Conservation (phyloP, 768 basidiomycete genomes). For the Tulasnella sp. region DNA sequence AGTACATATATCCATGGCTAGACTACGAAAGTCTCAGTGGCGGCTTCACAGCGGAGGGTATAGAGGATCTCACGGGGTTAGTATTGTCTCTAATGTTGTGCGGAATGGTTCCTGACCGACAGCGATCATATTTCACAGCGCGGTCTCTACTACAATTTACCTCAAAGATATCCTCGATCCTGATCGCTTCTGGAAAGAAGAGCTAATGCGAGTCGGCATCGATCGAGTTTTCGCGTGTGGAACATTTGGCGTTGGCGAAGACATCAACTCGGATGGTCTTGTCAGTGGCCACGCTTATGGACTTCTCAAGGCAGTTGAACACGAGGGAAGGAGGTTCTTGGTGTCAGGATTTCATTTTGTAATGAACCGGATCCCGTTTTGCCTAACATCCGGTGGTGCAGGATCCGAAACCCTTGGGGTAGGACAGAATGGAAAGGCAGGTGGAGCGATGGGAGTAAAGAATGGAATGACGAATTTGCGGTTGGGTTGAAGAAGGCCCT, state of each 20-base stretch:
- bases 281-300: conserved; percentile 34
- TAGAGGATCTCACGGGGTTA: conserved; percentile 50
- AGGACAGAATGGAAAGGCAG: conserved; percentile 33
- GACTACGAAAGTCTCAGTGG: conserved; percentile 35
- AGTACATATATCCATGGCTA: background rate
- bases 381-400: conserved; percentile 11
- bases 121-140: too few relatives aligned
- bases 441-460: conserved; percentile 46
- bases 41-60: conserved; percentile 36
- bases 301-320: conserved; percentile 34
- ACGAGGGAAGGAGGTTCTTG: conserved; percentile 36
- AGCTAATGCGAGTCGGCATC: conserved; percentile 36
- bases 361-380: too few relatives aligned
- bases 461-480: conserved; percentile 45
- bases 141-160: conserved; percentile 4
- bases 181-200: conserved; percentile 44
- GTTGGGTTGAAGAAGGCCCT: conserved; percentile 29
- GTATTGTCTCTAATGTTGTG: background rate
- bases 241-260: conserved; percentile 21
- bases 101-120: background rate
- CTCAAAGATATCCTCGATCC: conserved; percentile 35
- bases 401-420: conserved; percentile 43
- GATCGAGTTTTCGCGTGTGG: conserved; percentile 45
- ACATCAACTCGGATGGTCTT: conserved; percentile 14
- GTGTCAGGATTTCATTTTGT: too few relatives aligned